Evolutionary conservation across 805 yeast species (phyloP), one percentile per base, ranked within the genome.

Genomic region (Yarrowia divulgata): DNA sequence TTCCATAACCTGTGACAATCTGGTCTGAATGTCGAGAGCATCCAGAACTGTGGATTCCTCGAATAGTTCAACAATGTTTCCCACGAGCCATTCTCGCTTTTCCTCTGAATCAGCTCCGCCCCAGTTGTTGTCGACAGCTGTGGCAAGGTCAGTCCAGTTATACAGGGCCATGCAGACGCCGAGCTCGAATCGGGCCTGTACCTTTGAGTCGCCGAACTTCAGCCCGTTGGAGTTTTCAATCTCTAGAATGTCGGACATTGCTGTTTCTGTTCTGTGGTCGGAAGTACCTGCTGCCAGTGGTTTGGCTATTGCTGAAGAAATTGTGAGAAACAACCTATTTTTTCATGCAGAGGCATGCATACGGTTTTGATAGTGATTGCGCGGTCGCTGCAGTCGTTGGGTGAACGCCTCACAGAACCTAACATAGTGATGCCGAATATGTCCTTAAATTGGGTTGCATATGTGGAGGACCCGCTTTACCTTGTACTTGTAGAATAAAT

Each of bases 41-140:
- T 93, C 98, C 6, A 94, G 90, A 5, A 85, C 83, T 64, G 82
- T 84, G 58, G 85, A 88, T 8, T 81, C 81, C 54, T 79, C 82
- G 75, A 94, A 95, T 67, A 93, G 82, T 43, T 92, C 98, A 37
- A 93, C 85, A 2, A 94, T 86, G 14, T 91, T 81, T 5, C 91
- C 96, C 5, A 91, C 86, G 72, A 94, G 84, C 99, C 99, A 95
- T 77, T 95, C 99, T 75, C 99, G 84, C 78, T 95, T 95, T 46
- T 91, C 98, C 0, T 84, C 86, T 14, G 97, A 89, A 43, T 91
- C 90, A 14, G 97, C 88, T 0, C 99, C 99, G 70, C 99, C 99
- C 98, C 99, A 95, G 39, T 84, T 82, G 77, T 91, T 92, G 7
- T 87, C 96, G 10, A 95, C 98, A 0, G 99, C 99, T 0, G 90